A percentile compares a stretch with the other conserved stretches of the same genome.
phyloP scores from a whole-genome alignment of 1,139 yeast species.

The Pichiaceae sp. region DNA sequence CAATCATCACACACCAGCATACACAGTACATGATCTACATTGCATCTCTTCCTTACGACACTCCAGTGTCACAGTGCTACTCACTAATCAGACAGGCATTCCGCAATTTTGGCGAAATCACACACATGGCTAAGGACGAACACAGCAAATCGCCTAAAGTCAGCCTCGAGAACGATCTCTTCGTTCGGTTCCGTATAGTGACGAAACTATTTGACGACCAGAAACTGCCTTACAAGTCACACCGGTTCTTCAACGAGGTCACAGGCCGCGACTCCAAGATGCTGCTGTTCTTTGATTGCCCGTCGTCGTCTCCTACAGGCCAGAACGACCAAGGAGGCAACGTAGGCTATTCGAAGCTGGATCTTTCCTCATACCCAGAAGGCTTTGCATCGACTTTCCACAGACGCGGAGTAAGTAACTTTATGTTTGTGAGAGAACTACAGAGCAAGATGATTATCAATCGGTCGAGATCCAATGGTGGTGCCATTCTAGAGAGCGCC shows the following conservation, averaged over 20 bases:
- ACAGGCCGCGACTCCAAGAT: conserved; percentile 21
- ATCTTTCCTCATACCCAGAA: conserved; percentile 28
- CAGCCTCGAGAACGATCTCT: conserved; percentile 16
- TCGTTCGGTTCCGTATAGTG: conserved; percentile 17
- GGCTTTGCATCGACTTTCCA: conserved; percentile 37
- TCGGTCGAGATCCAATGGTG: conserved; percentile 19
- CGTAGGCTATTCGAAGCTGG: conserved; percentile 5
- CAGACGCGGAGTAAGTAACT: conserved; percentile 31
- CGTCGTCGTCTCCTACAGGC: conserved; percentile 14
- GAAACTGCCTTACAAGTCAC: conserved; percentile 17
- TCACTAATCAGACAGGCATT: conserved; percentile 16
- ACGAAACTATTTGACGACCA: conserved; percentile 15
- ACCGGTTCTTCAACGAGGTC: conserved; percentile 15
- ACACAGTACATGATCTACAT: conserved; percentile 17
- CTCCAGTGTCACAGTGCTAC: conserved; percentile 16
- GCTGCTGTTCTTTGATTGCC: conserved; percentile 19
- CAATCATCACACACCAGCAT: conserved; percentile 21
- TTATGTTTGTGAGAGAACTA: conserved; percentile 36
- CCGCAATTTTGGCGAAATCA: conserved; percentile 16
- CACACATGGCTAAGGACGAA: conserved; percentile 11
- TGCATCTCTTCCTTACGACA: conserved; percentile 22
- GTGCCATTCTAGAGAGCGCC: conserved; percentile 19
- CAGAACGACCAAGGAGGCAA: conserved; percentile 8
- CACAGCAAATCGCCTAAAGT: conserved; percentile 14
- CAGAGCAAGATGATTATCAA: conserved; percentile 32